Evolutionary conservation across 768 basidiomycete genomes (phyloP).

Genomic region (Russula emetica): DNA sequence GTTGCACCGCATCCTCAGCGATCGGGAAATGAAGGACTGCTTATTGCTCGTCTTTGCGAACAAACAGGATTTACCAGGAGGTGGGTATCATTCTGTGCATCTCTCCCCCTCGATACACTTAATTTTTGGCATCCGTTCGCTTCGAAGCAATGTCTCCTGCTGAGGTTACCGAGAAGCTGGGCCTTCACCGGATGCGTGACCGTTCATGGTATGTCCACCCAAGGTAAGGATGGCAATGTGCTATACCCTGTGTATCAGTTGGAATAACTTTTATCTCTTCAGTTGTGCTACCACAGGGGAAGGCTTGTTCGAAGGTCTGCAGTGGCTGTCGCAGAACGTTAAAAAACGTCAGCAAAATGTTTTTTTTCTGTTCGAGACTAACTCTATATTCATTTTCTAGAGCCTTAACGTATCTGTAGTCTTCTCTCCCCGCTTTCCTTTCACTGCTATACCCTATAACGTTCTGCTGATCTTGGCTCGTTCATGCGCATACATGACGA

Average conservation of each 20-base stretch:
- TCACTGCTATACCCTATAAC: conserved; percentile 30
- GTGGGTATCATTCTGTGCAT: conserved; percentile 42
- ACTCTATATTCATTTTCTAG: conserved; percentile 10
- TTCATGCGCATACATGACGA: conserved; percentile 24
- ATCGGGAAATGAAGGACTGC: conserved; percentile 98
- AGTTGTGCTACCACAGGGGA: conserved; percentile 97
- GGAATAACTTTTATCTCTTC: background rate
- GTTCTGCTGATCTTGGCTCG: conserved; percentile 29
- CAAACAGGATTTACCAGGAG: conserved; percentile 97
- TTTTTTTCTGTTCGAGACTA: conserved; percentile 2
- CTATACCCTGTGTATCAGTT: background rate
- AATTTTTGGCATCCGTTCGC: background rate
- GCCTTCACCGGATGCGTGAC: conserved; percentile 93
- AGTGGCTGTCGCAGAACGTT: conserved; percentile 96
- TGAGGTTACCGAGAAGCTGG: conserved; percentile 95
- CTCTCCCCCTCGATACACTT: background rate
- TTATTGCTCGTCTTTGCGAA: conserved; percentile 97
- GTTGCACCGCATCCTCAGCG: conserved; percentile 90
- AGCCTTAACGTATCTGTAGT: conserved; percentile 7
- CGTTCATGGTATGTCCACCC: conserved; percentile 99
- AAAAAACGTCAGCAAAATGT: conserved; percentile 76
- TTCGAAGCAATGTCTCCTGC: conserved; percentile 93
- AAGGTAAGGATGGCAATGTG: conserved; percentile 52
- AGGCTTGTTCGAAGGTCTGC: conserved; percentile 93
- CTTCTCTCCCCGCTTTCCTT: conserved; percentile 11